These are phyloP conservation scores for Uromyces viciae-fabae DNA, from an alignment of 1,284 basidiomycete species.

Conservation along the genomic window DNA sequence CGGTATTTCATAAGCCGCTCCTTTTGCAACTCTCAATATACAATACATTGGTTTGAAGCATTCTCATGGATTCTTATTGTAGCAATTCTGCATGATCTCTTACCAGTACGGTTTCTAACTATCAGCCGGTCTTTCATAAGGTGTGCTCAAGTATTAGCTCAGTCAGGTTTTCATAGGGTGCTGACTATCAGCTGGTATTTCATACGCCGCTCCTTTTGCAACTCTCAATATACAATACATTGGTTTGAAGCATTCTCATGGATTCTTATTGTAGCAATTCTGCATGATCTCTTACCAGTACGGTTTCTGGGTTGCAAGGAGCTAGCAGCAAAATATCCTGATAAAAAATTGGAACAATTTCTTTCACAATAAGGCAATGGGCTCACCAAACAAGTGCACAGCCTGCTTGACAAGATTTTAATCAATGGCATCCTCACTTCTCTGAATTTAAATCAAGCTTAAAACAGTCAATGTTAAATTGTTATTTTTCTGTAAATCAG, in stretches of 20 bases:
- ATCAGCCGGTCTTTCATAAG: no score
- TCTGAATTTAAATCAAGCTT: slow-evolving; percentile 82
- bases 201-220: no score
- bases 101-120: no score
- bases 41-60: no score
- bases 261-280: slow-evolving; percentile 91
- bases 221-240: no score
- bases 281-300: slow-evolving; percentile 82
- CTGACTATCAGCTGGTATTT: no score
- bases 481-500: slow-evolving; percentile 73
- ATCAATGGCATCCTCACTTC: slow-evolving; percentile 91
- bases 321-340: not conserved
- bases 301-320: slow-evolving; percentile 64
- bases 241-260: slow-evolving; percentile 83
- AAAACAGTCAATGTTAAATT: slow-evolving; percentile 85
- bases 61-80: slow-evolving; percentile 88
- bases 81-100: slow-evolving; percentile 79
- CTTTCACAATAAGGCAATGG: not conserved
- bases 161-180: no score
- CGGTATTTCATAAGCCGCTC: no score
- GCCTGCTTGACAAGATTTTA: slow-evolving; percentile 91
- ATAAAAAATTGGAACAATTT: not conserved
- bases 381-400: slow-evolving; percentile 76
- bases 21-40: no score
- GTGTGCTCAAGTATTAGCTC: no score